Conservation (phyloP, 2,329 filamentous ascomycete species). For the Fusarium sulawesiense region DNA sequence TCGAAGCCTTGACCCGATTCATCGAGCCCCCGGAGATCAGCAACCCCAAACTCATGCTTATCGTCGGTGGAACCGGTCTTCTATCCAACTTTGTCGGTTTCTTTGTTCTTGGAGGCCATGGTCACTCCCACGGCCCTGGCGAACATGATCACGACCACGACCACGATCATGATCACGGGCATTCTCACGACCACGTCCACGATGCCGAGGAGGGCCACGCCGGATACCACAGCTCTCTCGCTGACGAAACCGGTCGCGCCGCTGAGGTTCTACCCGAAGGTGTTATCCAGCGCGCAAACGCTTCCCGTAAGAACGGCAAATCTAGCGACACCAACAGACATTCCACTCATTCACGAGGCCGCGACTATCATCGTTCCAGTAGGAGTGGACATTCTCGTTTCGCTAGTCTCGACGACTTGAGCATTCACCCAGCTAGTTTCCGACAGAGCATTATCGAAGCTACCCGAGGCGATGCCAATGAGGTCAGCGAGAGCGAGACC, state of each 20-base stretch:
- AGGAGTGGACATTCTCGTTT: conserved; percentile 69
- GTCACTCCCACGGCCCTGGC: conserved; percentile 78
- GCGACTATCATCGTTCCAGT: conserved; percentile 58
- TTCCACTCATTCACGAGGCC: conserved; percentile 53
- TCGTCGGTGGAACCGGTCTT: conserved; percentile 88
- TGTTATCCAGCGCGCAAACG: conserved; percentile 63
- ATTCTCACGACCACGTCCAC: conserved; percentile 51
- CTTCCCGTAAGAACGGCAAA: conserved; percentile 46
- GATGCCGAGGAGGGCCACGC: conserved; percentile 65
- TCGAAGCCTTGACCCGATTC: conserved; percentile 93
- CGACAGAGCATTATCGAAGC: conserved; percentile 92
- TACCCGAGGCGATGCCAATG: conserved; percentile 66
- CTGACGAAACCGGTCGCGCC: conserved; percentile 69
- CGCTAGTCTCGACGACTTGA: conserved; percentile 76
- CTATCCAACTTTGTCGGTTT: conserved; percentile 90
- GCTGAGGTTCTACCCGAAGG: conserved; percentile 73
- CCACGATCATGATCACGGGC: conserved; percentile 55
- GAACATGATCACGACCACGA: conserved; percentile 62
- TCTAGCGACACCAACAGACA: conserved; percentile 52
- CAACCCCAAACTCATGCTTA: conserved; percentile 86
- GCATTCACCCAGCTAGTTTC: conserved; percentile 90
- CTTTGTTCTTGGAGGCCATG: conserved; percentile 91
- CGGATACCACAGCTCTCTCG: conserved; percentile 55
- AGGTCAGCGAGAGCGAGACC: conserved; percentile 65
- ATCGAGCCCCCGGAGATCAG: conserved; percentile 89